Evolutionary conservation across 331 rosid genomes (phyloP).

Genomic region (Erythrophleum ivorense): DNA sequence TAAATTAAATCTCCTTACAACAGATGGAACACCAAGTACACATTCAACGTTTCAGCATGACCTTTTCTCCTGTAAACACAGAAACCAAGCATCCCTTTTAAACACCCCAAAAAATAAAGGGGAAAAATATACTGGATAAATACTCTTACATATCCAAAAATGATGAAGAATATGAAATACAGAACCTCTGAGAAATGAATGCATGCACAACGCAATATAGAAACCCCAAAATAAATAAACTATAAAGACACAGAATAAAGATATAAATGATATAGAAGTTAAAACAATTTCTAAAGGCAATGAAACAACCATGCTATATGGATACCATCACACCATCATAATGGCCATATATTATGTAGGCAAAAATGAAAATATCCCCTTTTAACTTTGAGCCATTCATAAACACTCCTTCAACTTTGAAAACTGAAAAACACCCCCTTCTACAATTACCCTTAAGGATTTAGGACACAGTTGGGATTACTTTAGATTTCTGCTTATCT

Average conservation of each 20-base stretch:
- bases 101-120: neutral
- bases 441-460: neutral
- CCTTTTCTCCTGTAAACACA: conserved; percentile 19
- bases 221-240: conserved; percentile 4
- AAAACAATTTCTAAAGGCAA: neutral
- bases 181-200: conserved; percentile 7
- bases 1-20: neutral
- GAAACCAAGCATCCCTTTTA: conserved; percentile 14
- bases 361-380: neutral
- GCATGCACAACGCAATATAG: conserved; percentile 1
- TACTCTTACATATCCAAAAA: neutral
- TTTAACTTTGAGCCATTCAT: neutral
- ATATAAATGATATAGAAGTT: conserved; percentile 4
- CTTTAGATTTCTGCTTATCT: neutral
- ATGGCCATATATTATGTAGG: neutral
- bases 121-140: neutral
- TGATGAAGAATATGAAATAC: neutral
- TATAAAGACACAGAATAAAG: neutral
- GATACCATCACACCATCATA: conserved; percentile 25
- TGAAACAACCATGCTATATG: conserved; percentile 12
- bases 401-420: neutral
- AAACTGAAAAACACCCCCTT: too few species aligned
- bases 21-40: conserved; percentile 32
- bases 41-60: conserved; percentile 16
- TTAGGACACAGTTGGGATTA: neutral